Conservation (phyloP, 371 early-diverging fungal species). For the Smittium culicis region DNA sequence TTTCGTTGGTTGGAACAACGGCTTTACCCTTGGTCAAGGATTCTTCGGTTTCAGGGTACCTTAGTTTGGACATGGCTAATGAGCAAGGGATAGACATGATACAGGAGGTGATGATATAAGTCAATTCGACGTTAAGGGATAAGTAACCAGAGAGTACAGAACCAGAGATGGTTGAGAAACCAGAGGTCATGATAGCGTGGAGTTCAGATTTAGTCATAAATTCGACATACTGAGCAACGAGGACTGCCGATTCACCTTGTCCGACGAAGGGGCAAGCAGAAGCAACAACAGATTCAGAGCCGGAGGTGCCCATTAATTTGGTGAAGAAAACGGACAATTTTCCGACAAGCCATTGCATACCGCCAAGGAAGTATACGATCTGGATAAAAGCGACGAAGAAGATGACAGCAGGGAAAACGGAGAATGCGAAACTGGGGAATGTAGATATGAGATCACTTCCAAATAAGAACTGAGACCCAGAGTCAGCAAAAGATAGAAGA, state of each 20-base stretch:
- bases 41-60: slow-evolving; percentile 70
- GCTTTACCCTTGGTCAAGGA: slow-evolving; percentile 55
- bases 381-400: slow-evolving; percentile 80
- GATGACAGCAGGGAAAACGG: slow-evolving; percentile 68
- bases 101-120: slow-evolving; percentile 62
- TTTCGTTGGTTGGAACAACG: slow-evolving; percentile 39
- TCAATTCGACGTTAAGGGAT: slow-evolving; percentile 47
- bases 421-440: slow-evolving; percentile 41
- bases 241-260: slow-evolving; percentile 67
- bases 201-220: slow-evolving; percentile 76
- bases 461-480: slow-evolving; percentile 55
- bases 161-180: slow-evolving; percentile 83
- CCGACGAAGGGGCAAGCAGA: slow-evolving; percentile 73
- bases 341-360: slow-evolving; percentile 64
- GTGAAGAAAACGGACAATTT: slow-evolving; percentile 55
- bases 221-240: slow-evolving; percentile 67
- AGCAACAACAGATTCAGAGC: slow-evolving; percentile 78
- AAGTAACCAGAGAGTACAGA: slow-evolving; percentile 69
- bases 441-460: slow-evolving; percentile 33
- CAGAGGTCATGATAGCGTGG: slow-evolving; percentile 81
- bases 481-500: slow-evolving; percentile 49
- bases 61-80: slow-evolving; percentile 68
- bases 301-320: slow-evolving; percentile 58
- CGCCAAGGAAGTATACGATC: slow-evolving; percentile 69
- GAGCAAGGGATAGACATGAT: slow-evolving; percentile 88